Evolutionary conservation across 83 land plant species (phyloP), one percentile per base, ranked within the genome.

Genomic region (Diphasiastrum complanatum): DNA sequence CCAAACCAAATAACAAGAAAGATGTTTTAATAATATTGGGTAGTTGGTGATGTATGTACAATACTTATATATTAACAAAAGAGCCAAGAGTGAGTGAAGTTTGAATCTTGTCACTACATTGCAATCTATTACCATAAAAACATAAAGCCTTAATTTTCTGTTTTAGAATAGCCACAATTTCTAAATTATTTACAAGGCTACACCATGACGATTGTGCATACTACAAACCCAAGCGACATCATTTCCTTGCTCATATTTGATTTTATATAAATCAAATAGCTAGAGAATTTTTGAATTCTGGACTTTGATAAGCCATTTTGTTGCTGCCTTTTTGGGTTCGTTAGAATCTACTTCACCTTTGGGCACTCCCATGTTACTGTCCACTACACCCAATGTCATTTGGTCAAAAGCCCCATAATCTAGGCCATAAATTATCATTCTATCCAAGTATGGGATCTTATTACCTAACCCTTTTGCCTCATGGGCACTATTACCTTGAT

Each of bases 281-380:
- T 83, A 78, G 22, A 77, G 81, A 45, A 83, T 83, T 84, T 84
- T 14, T 47, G 65, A 3, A 70, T 37, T 45, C 81, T 73, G 18
- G 46, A 66, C 68, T 70, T 74, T 68, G 80, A 66, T 53, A 77
- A 80, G 37, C 80, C 87, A 18, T 71, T 25, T 26, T 80, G 51
- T 84, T 84, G 80, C 49, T 83, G 87, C n/a, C n/a, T n/a, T n/a
- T n/a, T 43, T 77, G 80, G 11, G 84, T 84, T 32, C n/a, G n/a
- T n/a, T n/a, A n/a, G n/a, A n/a, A n/a, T n/a, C n/a, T n/a, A n/a
- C n/a, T n/a, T n/a, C n/a, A n/a, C n/a, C 53, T 45, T 65, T 60
- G 23, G 59, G 49, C 0, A 76, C 84, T n/a, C n/a, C n/a, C 60
- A 79, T 77, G 14, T 60, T 56, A 27, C 66, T 14, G 33, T 75